A percentile compares a stretch with the other conserved stretches of the same genome.
Conservation (phyloP, 2,329 filamentous ascomycete species). For the Aspergillus puulaauensis region DNA sequence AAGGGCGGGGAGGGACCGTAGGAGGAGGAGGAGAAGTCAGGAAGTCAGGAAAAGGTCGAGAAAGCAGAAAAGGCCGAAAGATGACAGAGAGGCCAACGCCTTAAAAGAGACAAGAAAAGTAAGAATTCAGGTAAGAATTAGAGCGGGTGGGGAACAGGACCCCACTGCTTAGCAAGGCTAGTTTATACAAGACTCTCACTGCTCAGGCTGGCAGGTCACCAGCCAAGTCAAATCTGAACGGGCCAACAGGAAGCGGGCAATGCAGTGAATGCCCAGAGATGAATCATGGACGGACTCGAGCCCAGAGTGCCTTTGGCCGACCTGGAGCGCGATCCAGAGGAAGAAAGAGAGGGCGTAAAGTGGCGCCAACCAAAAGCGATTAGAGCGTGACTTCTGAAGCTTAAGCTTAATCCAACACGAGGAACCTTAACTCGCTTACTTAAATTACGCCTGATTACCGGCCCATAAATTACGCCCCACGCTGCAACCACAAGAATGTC, state of each 20-base stretch:
- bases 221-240: too few species aligned
- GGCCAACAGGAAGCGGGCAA: too few species aligned
- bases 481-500: not conserved
- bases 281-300: not conserved
- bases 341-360: not conserved
- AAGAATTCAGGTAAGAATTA: conserved; percentile 1
- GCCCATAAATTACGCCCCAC: conserved; percentile 2
- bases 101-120: not conserved
- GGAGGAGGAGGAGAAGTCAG: conserved; percentile 5
- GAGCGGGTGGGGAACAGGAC: not conserved
- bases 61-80: conserved; percentile 8
- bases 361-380: conserved; percentile 24
- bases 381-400: conserved; percentile 37
- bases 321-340: not conserved
- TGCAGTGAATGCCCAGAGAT: not conserved
- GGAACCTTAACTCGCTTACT: conserved; percentile 34
- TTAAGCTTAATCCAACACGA: conserved; percentile 49
- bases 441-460: conserved; percentile 26
- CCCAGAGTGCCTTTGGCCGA: not conserved
- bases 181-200: not conserved
- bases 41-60: not conserved
- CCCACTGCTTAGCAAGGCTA: conserved; percentile 5
- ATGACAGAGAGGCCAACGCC: not conserved
- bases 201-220: too few species aligned
- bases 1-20: conserved; percentile 14